A percentile compares a stretch with the other conserved stretches of the same genome.
These are phyloP conservation scores for Exophiala phaeomuriformis DNA, from an alignment of 2,329 filamentous ascomycete species.

Conservation along the genomic window DNA sequence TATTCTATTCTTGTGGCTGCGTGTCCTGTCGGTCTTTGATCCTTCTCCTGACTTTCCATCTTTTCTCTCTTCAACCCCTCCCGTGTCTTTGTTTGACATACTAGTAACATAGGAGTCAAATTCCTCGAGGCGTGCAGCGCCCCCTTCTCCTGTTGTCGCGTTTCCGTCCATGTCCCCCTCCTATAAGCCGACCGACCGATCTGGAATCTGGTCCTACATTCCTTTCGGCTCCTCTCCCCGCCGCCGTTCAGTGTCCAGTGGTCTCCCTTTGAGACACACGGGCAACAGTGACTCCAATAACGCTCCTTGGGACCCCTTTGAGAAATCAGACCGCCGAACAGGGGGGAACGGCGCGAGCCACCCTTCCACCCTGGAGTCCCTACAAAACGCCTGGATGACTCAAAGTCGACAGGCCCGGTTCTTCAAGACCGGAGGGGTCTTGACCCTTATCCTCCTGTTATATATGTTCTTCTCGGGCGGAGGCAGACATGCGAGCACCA, in stretches of 20 bases:
- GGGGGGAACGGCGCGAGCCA: slow-evolving; percentile 15
- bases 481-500: slow-evolving; percentile 17
- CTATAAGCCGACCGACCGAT: slow-evolving; percentile 44
- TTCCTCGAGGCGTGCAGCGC: background rate
- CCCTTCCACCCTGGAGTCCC: slow-evolving; percentile 37
- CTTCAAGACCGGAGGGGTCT: slow-evolving; percentile 55
- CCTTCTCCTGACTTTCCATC: background rate
- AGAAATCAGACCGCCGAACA: slow-evolving; percentile 41
- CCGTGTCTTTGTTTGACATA: background rate
- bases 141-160: background rate
- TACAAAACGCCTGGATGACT: slow-evolving; percentile 50
- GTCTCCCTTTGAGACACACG: slow-evolving; percentile 36
- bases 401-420: slow-evolving; percentile 55
- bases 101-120: background rate
- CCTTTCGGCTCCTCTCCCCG: slow-evolving; percentile 40
- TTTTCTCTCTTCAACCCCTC: background rate
- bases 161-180: slow-evolving; percentile 46
- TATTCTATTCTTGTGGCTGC: slow-evolving; percentile 2
- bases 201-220: slow-evolving; percentile 49
- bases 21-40: background rate
- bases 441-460: slow-evolving; percentile 52
- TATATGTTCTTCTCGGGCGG: slow-evolving; percentile 47
- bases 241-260: slow-evolving; percentile 46
- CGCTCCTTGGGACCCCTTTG: slow-evolving; percentile 36
- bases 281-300: slow-evolving; percentile 26